A percentile compares a stretch with the other conserved stretches of the same genome.
These are phyloP conservation scores for Spergularia bocconei DNA, from an alignment of 148 eudicot species.

Conservation along the genomic window DNA sequence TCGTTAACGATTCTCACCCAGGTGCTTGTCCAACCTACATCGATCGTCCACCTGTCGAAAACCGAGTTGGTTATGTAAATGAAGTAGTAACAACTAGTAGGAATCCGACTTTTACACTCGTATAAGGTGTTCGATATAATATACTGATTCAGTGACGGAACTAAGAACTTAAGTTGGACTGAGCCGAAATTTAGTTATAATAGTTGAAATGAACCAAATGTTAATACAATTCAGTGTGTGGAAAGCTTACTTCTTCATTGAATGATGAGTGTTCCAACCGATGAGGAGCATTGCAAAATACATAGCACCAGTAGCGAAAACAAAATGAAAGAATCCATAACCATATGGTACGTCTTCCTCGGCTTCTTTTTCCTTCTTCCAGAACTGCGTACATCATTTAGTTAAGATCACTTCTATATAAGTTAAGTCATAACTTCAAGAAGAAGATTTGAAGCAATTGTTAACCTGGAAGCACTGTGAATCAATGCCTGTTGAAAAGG, in stretches of 20 bases:
- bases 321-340: constrained; percentile 86
- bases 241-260: constrained; percentile 59
- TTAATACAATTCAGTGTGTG: too few species aligned
- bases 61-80: not conserved
- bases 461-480: constrained; percentile 85
- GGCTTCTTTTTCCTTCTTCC: constrained; percentile 41
- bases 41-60: constrained; percentile 73
- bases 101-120: too few species aligned
- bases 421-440: not conserved
- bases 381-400: constrained; percentile 44
- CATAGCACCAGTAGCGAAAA: constrained; percentile 86
- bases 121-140: too few species aligned
- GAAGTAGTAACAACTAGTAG: not conserved
- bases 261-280: constrained; percentile 80
- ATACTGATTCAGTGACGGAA: not conserved
- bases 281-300: constrained; percentile 82
- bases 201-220: too few species aligned
- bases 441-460: not conserved
- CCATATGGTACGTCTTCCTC: constrained; percentile 81
- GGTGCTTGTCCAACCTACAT: constrained; percentile 95
- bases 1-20: constrained; percentile 86
- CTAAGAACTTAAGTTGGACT: not conserved
- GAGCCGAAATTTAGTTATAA: too few species aligned
- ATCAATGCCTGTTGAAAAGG: constrained; percentile 87
- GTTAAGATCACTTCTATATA: not conserved